Conservation (phyloP, 1,284 basidiomycete genomes). For the Erythrobasidium hasegawianum region DNA sequence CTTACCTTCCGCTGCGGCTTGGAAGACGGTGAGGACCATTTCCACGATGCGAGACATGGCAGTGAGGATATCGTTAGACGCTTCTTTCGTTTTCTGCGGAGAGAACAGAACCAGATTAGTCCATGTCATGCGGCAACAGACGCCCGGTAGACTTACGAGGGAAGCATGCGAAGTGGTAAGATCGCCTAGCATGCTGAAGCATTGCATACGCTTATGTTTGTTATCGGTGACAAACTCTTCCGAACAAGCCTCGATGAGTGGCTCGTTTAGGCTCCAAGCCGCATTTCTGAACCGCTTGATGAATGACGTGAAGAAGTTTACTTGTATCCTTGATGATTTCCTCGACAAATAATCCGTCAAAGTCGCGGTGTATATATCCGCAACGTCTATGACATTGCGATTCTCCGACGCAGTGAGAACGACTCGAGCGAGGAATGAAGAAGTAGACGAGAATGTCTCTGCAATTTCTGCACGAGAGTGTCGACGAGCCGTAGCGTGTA, state of each 20-base stretch:
- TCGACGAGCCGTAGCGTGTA: constrained; percentile 72
- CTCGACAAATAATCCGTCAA: constrained; percentile 74
- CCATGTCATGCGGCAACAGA: not conserved
- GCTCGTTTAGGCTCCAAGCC: constrained; percentile 65
- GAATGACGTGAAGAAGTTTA: constrained; percentile 74
- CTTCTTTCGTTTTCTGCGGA: constrained; percentile 26
- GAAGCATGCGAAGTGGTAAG: constrained; percentile 13
- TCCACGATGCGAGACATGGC: constrained; percentile 5
- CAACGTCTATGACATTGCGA: constrained; percentile 49
- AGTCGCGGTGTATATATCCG: constrained; percentile 63
- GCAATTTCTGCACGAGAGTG: constrained; percentile 62
- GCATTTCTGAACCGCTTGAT: constrained; percentile 63
- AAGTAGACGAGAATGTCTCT: constrained; percentile 62
- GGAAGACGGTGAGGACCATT: constrained; percentile 14
- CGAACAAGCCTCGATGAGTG: constrained; percentile 56
- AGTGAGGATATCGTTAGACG: constrained; percentile 7
- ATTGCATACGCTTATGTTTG: constrained; percentile 17
- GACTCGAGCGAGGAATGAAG: constrained; percentile 66
- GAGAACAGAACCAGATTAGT: not conserved
- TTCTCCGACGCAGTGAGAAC: constrained; percentile 52
- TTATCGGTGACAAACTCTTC: constrained; percentile 18
- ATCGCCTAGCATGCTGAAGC: constrained; percentile 10
- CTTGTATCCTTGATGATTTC: constrained; percentile 72
- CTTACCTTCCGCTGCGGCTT: constrained; percentile 9
- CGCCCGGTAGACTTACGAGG: not conserved